Evolutionary conservation across 768 basidiomycete genomes (phyloP), one percentile per base, ranked within the genome.

Genomic region (Suillus tomentosus): DNA sequence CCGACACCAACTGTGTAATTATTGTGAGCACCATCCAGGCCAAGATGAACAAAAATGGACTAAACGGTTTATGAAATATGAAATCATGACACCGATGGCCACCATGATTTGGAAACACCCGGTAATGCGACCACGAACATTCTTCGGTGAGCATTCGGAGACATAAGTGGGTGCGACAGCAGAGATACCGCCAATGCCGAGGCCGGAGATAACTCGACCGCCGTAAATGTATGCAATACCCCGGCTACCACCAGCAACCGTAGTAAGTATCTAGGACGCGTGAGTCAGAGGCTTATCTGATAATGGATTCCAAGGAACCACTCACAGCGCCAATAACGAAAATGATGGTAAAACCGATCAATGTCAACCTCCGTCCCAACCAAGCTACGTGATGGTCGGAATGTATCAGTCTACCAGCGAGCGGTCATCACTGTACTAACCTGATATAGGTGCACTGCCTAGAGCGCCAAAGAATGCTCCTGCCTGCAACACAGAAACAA

Each of bases 401-500:
- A 0, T 45, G 34, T 5, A 47, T 67, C 24, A 65, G 24, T 43
- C 43, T 22, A 47, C 27, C 47, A n/a, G 19, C 17, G 36, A 54
- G 54, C 47, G 42, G 43, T 40, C 50, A 45, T 40, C 31, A 39
- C 39, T 56, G 50, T 10, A 77, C 81, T 58, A 64, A 91, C 91
- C 78, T 13, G 90, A 90, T 50, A 90, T 70, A 0, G 88, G 89
- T 1, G 89, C 89, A 67, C 87, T 88, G 11, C 84, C 83, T 7
- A 96, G 73, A 15, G 93, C 91, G 63, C 94, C 94, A 71, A 95
- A 95, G 82, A 95, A 94, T 1, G 92, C 91, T 13, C 92, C 92
- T 5, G 87, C 91, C 72, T 95, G 94, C 11, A 95, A 81, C 5
- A 95, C 91, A 3, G 94, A 92, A 19, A 95, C 94, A 50, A 96